A percentile compares a stretch with the other conserved stretches of the same genome.
These are phyloP conservation scores for Eucalyptus marginata DNA, from an alignment of 345 rosid species.

Conservation along the genomic window DNA sequence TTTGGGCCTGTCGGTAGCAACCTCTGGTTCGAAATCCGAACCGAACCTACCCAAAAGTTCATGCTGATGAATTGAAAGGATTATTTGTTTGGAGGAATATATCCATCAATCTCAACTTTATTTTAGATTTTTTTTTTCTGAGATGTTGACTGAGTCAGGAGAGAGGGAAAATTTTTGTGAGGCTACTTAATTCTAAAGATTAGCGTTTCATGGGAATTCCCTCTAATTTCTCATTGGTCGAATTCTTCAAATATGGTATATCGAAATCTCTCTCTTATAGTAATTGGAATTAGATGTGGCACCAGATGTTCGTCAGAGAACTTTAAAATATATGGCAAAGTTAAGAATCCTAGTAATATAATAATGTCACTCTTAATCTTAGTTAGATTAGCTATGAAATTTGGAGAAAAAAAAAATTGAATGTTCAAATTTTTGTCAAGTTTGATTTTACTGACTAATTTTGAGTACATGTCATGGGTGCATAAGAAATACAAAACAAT, in stretches of 20 bases:
- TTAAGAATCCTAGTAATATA: background rate
- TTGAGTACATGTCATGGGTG: background rate
- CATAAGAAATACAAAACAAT: background rate
- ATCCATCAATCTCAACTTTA: background rate
- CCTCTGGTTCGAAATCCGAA: background rate
- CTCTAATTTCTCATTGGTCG: background rate
- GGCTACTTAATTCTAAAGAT: background rate
- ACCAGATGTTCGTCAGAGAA: background rate
- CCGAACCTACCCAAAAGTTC: background rate
- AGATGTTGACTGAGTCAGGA: background rate
- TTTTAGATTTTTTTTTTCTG: background rate
- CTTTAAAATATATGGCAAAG: background rate
- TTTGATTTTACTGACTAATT: background rate
- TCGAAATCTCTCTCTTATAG: background rate
- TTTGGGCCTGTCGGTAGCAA: background rate
- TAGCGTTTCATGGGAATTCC: background rate
- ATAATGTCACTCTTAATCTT: background rate
- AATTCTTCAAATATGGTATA: background rate
- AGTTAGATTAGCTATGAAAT: background rate
- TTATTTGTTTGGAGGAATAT: background rate
- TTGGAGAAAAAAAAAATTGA: background rate
- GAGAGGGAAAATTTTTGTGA: background rate
- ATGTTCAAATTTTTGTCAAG: background rate
- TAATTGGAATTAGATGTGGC: background rate
- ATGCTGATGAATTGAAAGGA: background rate